Evolutionary conservation across 176 grass and related monocot genomes (phyloP).

Genomic region (Luzula sylvatica): DNA sequence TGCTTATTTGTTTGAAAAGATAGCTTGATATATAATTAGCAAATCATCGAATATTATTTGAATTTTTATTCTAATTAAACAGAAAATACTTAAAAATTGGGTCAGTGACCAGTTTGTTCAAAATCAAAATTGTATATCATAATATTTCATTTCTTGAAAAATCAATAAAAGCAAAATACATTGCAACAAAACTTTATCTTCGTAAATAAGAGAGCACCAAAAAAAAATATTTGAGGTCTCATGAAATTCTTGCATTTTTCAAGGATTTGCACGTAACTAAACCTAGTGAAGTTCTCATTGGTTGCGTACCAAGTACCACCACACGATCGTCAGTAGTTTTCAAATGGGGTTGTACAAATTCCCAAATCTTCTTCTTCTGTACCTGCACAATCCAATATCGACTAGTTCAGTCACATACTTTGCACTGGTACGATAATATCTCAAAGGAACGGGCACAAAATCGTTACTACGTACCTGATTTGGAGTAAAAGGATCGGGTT

Average conservation of each 20-base stretch:
- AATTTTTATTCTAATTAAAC: no score
- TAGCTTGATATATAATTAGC: no score
- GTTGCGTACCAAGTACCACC: constrained; percentile 40
- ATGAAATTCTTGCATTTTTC: constrained; percentile 76
- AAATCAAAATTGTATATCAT: constrained; percentile 9
- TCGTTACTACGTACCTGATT: no score
- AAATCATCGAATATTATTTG: no score
- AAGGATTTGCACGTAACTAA: constrained; percentile 55
- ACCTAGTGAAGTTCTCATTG: constrained; percentile 68
- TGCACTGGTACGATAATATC: background rate
- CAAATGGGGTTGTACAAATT: constrained; percentile 80
- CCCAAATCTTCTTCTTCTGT: constrained; percentile 98
- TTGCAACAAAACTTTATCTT: background rate
- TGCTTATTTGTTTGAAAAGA: background rate
- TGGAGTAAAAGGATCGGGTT: constrained; percentile 54
- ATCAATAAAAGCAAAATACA: background rate
- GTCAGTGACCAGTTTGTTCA: background rate
- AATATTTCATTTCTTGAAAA: background rate
- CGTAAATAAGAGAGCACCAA: constrained; percentile 4
- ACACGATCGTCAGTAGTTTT: constrained; percentile 52
- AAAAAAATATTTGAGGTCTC: constrained; percentile 27
- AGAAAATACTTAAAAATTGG: no score
- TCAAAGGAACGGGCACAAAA: no score
- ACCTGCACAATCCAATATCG: constrained; percentile 31
- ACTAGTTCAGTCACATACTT: constrained; percentile 8